A percentile compares a stretch with the other conserved stretches of the same genome.
phyloP scores from a whole-genome alignment of 192 early-diverging fungal species.

The Backusella sp. region DNA sequence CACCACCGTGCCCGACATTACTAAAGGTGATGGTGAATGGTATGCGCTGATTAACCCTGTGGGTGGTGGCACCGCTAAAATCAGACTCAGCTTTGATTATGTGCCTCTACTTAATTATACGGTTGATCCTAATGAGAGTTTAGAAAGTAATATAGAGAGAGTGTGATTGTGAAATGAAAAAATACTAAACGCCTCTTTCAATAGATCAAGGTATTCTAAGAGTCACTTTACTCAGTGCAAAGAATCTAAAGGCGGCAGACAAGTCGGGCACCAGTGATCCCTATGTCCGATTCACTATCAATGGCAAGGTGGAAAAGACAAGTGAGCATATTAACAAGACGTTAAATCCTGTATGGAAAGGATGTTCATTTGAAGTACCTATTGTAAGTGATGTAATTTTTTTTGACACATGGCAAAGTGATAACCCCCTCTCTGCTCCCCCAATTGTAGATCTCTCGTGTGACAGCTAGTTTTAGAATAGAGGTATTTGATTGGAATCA shows the following conservation, averaged over 20 bases:
- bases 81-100: slow-evolving; percentile 31
- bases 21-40: slow-evolving; percentile 31
- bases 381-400: slow-evolving; percentile 19
- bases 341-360: slow-evolving; percentile 54
- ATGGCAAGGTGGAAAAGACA: slow-evolving; percentile 58
- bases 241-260: slow-evolving; percentile 32
- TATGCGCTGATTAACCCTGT: slow-evolving; percentile 7
- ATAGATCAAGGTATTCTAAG: slow-evolving; percentile 38
- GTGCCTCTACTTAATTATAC: slow-evolving; percentile 26
- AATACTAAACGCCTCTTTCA: neutral
- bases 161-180: neutral
- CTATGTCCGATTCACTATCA: slow-evolving; percentile 56
- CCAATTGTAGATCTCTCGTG: slow-evolving; percentile 25
- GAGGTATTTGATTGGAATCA: slow-evolving; percentile 74
- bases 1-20: neutral
- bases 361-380: slow-evolving; percentile 29
- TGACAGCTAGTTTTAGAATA: slow-evolving; percentile 40
- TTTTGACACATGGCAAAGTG: neutral
- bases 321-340: slow-evolving; percentile 60
- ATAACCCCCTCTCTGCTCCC: neutral
- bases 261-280: slow-evolving; percentile 61
- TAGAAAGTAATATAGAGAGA: slow-evolving; percentile 28
- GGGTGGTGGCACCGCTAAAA: slow-evolving; percentile 12
- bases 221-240: slow-evolving; percentile 35
- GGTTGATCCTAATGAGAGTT: slow-evolving; percentile 31